Conservation (phyloP, 179 eudicot species). For the Spergularia azorica region DNA sequence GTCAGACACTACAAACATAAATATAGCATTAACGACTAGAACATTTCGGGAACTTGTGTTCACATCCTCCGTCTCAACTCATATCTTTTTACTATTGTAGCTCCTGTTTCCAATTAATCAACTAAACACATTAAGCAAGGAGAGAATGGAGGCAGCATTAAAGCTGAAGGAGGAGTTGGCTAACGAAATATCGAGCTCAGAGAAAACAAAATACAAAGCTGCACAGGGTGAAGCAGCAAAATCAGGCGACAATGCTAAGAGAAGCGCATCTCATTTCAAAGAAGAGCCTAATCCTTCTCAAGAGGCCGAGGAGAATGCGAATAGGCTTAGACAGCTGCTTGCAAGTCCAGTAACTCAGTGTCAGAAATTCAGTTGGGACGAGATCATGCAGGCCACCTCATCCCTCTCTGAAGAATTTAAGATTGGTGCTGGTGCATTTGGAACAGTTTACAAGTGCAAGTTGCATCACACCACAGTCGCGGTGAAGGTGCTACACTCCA, state of each 20-base stretch:
- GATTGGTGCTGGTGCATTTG: slow-evolving; percentile 75
- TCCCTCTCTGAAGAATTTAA: slow-evolving; percentile 58
- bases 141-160: slow-evolving; percentile 19
- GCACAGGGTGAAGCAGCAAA: slow-evolving; percentile 40
- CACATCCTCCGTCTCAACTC: slow-evolving; percentile 5
- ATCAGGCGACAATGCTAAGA: slow-evolving; percentile 36
- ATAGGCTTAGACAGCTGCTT: slow-evolving; percentile 47
- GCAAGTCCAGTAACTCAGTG: slow-evolving; percentile 45
- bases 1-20: background rate
- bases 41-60: background rate
- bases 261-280: slow-evolving; percentile 44
- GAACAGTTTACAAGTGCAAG: slow-evolving; percentile 75
- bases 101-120: slow-evolving; percentile 23
- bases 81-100: slow-evolving; percentile 18
- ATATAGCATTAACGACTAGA: background rate
- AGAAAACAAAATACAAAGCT: slow-evolving; percentile 4
- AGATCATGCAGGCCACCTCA: slow-evolving; percentile 63
- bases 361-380: slow-evolving; percentile 73
- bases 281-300: slow-evolving; percentile 48
- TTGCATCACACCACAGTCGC: slow-evolving; percentile 78
- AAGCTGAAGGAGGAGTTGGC: background rate
- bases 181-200: slow-evolving; percentile 2
- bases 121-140: slow-evolving; percentile 18
- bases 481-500: slow-evolving; percentile 65
- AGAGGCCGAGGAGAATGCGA: slow-evolving; percentile 55